These are phyloP conservation scores for Leptographium galeiforme DNA, from an alignment of 2,329 filamentous ascomycete species.

Conservation along the genomic window DNA sequence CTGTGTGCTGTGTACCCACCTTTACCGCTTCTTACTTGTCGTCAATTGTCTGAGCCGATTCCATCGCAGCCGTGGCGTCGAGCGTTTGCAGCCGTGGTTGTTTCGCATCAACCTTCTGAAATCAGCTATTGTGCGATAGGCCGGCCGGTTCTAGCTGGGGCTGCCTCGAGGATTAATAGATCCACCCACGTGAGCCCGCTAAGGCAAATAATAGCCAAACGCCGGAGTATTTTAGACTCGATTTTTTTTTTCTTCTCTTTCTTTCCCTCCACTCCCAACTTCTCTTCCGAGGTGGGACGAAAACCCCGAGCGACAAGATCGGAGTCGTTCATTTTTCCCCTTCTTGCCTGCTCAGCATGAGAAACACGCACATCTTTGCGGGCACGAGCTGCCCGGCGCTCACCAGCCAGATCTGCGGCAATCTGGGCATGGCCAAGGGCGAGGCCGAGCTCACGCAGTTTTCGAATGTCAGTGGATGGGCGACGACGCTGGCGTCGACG, in stretches of 20 bases:
- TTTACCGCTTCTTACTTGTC: not conserved
- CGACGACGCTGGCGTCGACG: not conserved
- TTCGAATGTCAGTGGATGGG: constrained; percentile 37
- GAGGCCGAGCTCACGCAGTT: constrained; percentile 55
- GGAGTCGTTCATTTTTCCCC: not conserved
- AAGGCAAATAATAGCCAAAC: not conserved
- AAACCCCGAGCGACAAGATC: not conserved
- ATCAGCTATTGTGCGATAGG: not conserved
- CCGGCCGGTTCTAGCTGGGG: not conserved
- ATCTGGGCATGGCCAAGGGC: constrained; percentile 51
- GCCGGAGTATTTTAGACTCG: not conserved
- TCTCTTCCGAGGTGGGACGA: not conserved
- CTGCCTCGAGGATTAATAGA: not conserved
- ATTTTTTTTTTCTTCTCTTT: not conserved
- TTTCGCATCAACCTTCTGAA: not conserved
- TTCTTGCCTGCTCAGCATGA: constrained; percentile 6
- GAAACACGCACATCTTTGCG: constrained; percentile 52
- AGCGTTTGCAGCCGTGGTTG: not conserved
- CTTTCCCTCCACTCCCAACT: not conserved
- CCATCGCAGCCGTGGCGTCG: not conserved
- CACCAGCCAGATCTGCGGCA: constrained; percentile 53
- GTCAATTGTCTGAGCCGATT: not conserved
- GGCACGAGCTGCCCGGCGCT: constrained; percentile 54
- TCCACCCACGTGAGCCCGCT: constrained; percentile 1
- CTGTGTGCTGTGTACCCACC: too few species aligned